Conservation (phyloP, 345 rosid genomes). For the Brassica napus region Da-Ae NC_063449.1:45787001-45787500, state of each 20-base stretch:
- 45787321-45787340: background rate
- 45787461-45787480: constrained; percentile 63
- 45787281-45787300: constrained; percentile 18
- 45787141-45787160: too few species aligned
- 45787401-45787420: constrained; percentile 14
- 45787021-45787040: too few species aligned
- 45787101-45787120: too few species aligned
- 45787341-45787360: background rate
- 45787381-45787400: constrained; percentile 5
- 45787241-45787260: constrained; percentile 4
- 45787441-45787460: constrained; percentile 47
- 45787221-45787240: too few species aligned
- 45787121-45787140: too few species aligned
- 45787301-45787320: constrained; percentile 17
- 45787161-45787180: too few species aligned
- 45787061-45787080: too few species aligned
- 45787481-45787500: constrained; percentile 92
- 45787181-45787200: too few species aligned
- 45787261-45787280: background rate
- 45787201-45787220: too few species aligned
- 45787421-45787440: constrained; percentile 18
- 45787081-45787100: too few species aligned
- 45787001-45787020: too few species aligned
- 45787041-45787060: too few species aligned
- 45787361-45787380: constrained; percentile 7